These are phyloP conservation scores for Saccharomycopsis capsularis DNA, from an alignment of 805 yeast genomes.

Conservation along the genomic window DNA sequence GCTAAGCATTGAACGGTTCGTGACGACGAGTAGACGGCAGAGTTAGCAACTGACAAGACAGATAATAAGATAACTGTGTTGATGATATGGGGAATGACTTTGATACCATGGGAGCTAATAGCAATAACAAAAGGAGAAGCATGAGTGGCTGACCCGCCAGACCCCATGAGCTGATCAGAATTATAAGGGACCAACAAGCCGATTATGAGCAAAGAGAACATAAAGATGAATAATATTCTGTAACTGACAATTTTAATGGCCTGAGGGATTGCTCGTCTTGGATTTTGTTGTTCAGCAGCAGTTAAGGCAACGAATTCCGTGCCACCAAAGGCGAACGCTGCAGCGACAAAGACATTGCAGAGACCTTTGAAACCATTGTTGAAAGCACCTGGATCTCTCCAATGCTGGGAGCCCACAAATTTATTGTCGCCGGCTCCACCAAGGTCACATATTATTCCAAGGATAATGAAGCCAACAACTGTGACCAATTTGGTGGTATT, in stretches of 20 bases:
- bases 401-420: conserved; percentile 44
- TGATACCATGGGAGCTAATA: conserved; percentile 52
- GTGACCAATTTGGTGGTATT: conserved; percentile 59
- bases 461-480: conserved; percentile 49
- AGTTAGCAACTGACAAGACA: conserved; percentile 70
- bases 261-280: conserved; percentile 51
- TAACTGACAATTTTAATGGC: conserved; percentile 62
- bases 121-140: conserved; percentile 78
- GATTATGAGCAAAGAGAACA: conserved; percentile 45
- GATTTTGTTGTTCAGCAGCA: conserved; percentile 42
- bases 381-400: conserved; percentile 51
- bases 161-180: conserved; percentile 42
- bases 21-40: conserved; percentile 67
- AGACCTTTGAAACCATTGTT: conserved; percentile 50
- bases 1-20: conserved; percentile 64
- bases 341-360: conserved; percentile 44
- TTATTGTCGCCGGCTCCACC: conserved; percentile 39
- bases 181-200: conserved; percentile 58
- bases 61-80: conserved; percentile 69
- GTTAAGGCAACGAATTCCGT: conserved; percentile 53
- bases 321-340: conserved; percentile 59
- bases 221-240: conserved; percentile 54
- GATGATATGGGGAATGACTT: conserved; percentile 62
- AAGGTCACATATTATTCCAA: conserved; percentile 39
- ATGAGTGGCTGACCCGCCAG: conserved; percentile 42